Percentiles rank a stretch among this genome's conserved stretches.
These are phyloP conservation scores for Fonsecaea erecta DNA, from an alignment of 2,329 filamentous ascomycete genomes.

Conservation along the genomic window DNA sequence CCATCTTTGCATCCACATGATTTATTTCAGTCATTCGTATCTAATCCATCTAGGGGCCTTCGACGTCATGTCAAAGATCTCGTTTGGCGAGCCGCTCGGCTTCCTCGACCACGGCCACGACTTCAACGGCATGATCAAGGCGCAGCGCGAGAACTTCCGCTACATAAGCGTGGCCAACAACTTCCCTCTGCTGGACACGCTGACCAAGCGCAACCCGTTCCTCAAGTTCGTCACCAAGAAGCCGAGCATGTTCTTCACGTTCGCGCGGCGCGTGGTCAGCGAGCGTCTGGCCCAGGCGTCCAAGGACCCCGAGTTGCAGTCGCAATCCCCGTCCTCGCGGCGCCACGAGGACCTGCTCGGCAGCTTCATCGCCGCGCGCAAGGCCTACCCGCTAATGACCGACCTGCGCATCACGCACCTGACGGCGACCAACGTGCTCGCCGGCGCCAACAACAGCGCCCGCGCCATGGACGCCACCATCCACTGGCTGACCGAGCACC, in stretches of 20 bases:
- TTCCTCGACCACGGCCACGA: slow-evolving; percentile 14
- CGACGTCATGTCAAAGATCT: slow-evolving; percentile 20
- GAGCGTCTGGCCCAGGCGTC: slow-evolving; percentile 5
- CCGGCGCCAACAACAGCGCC: slow-evolving; percentile 11
- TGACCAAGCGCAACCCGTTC: slow-evolving; percentile 14
- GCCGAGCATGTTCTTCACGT: slow-evolving; percentile 19
- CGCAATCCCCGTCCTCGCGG: not conserved
- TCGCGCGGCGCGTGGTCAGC: slow-evolving; percentile 9
- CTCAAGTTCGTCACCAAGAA: slow-evolving; percentile 10
- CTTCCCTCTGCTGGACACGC: slow-evolving; percentile 7
- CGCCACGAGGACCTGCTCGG: slow-evolving; percentile 12
- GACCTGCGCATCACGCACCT: slow-evolving; percentile 10
- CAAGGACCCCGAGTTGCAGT: slow-evolving; percentile 3
- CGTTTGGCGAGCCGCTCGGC: slow-evolving; percentile 14
- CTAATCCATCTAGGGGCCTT: not conserved
- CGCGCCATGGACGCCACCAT: slow-evolving; percentile 18
- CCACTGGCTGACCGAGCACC: slow-evolving; percentile 11
- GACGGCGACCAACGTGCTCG: slow-evolving; percentile 17
- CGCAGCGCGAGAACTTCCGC: slow-evolving; percentile 13
- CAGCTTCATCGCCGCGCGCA: slow-evolving; percentile 16
- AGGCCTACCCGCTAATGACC: slow-evolving; percentile 11
- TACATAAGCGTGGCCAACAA: slow-evolving; percentile 20
- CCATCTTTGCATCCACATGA: too few species aligned
- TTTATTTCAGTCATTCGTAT: too few species aligned
- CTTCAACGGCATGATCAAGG: slow-evolving; percentile 19